Evolutionary conservation across 345 rosid genomes (phyloP), one percentile per base, ranked within the genome.

Genomic region (Raphanus raphanistrum): DNA sequence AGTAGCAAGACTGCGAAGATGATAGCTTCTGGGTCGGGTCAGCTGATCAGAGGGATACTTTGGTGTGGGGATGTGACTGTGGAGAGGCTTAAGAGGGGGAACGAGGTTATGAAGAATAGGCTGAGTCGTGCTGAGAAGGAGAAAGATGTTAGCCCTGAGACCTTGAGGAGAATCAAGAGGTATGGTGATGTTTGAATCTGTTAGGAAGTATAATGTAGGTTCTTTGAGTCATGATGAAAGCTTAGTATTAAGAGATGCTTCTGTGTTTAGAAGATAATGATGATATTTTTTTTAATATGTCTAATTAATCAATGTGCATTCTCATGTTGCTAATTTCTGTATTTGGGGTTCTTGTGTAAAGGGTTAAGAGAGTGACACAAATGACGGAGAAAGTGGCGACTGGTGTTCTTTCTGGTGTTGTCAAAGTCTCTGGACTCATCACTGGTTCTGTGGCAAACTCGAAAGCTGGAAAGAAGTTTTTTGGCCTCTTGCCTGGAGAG

Each of bases 1-100:
- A 89, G 93, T 32, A 70, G 85, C 16, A 68, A 78, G 13, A 84
- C 83, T 4, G 90, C 99, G 0, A 88, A 86, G 83, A 26, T 82
- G 85, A 95, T 95, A 61, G 97, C 99, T 0, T 84, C 94, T 0
- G 99, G 99, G 21, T 92, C 99, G 0, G 94, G 98, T 64, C 92
- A 91, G 75, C 36, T 95, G 75, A 87, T 95, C 3, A 87, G 81
- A 83, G 99, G 99, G 82, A 90, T 92, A 35, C 72, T 95, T 31
- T 95, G 99, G 97, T 90, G 96, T 76, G 99, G 99, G 0, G 94
- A 95, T 80, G 90, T 95, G 1, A 91, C 99, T 4, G 93, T 87
- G 61, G 96, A 92, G 81, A 82, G 96, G 78, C 78, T 95, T 77
- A 92, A 70, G 25, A 87, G 90, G 86, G 97, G 96, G 0, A 80